Conservation (phyloP, 805 yeast species). For the Saccharomyces kudriavzevii region DNA sequence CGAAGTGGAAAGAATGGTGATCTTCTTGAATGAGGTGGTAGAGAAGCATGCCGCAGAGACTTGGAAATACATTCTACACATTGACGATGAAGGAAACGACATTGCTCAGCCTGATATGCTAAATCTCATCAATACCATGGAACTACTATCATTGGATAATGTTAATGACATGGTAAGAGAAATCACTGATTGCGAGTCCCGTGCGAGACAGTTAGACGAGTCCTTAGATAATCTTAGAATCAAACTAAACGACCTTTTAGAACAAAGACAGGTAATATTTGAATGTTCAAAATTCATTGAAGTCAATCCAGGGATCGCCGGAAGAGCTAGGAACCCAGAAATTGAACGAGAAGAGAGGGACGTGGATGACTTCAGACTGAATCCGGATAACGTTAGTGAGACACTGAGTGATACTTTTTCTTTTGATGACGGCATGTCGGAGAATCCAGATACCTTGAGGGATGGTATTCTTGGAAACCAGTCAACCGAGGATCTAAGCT, state of each 20-base stretch:
- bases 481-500: constrained; percentile 28
- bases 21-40: constrained; percentile 42
- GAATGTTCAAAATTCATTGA: constrained; percentile 44
- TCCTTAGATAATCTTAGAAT: constrained; percentile 54
- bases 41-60: constrained; percentile 35
- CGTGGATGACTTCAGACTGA: constrained; percentile 19
- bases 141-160: constrained; percentile 30
- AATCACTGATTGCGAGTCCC: constrained; percentile 58
- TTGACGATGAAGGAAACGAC: constrained; percentile 21
- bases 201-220: constrained; percentile 64
- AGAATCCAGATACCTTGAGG: constrained; percentile 1
- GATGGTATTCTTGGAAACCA: constrained; percentile 6
- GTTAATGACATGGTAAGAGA: constrained; percentile 55
- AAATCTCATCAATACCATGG: constrained; percentile 16
- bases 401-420: constrained; percentile 23
- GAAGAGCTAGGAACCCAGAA: constrained; percentile 15
- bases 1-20: constrained; percentile 70
- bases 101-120: constrained; percentile 13
- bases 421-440: constrained; percentile 13
- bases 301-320: constrained; percentile 28
- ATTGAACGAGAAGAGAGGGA: constrained; percentile 12
- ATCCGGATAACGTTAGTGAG: constrained; percentile 16
- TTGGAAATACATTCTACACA: constrained; percentile 31
- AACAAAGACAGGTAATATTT: constrained; percentile 55
- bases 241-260: constrained; percentile 59